Evolutionary conservation across 192 early-diverging fungal species (phyloP).

Genomic region (Coemansia reversa): DNA sequence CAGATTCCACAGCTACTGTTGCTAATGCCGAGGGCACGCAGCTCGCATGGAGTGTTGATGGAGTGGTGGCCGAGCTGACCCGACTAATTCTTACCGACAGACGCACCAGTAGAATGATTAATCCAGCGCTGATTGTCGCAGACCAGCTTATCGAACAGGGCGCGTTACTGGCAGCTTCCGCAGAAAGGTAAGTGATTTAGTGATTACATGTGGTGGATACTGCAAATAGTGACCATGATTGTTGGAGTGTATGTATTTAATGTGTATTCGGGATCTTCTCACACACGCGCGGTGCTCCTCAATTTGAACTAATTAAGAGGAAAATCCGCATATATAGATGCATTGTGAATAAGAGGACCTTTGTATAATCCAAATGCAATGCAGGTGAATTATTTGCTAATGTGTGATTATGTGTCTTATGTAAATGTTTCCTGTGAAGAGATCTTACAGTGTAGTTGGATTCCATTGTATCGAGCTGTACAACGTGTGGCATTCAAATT

Average conservation of each 20-base stretch:
- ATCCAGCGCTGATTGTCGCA: conserved; percentile 48
- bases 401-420: conserved; percentile 6
- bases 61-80: conserved; percentile 42
- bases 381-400: not conserved
- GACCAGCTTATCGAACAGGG: conserved; percentile 52
- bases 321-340: too few relatives aligned
- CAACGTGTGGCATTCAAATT: conserved; percentile 45
- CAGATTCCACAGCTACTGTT: conserved; percentile 6
- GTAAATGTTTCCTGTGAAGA: too few relatives aligned
- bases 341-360: too few relatives aligned
- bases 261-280: conserved; percentile 7
- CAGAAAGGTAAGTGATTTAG: conserved; percentile 13
- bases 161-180: conserved; percentile 29
- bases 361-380: too few relatives aligned
- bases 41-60: conserved; percentile 33
- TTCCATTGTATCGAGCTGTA: conserved; percentile 36
- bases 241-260: not conserved
- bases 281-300: not conserved
- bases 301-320: not conserved
- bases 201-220: not conserved
- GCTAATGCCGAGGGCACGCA: conserved; percentile 4
- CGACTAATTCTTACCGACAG: conserved; percentile 47
- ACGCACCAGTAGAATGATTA: conserved; percentile 47
- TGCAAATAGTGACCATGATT: not conserved
- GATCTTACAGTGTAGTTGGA: conserved; percentile 28